Evolutionary conservation across 169 alveolate genomes (phyloP).

Genomic region (Plasmodium relictum): DNA sequence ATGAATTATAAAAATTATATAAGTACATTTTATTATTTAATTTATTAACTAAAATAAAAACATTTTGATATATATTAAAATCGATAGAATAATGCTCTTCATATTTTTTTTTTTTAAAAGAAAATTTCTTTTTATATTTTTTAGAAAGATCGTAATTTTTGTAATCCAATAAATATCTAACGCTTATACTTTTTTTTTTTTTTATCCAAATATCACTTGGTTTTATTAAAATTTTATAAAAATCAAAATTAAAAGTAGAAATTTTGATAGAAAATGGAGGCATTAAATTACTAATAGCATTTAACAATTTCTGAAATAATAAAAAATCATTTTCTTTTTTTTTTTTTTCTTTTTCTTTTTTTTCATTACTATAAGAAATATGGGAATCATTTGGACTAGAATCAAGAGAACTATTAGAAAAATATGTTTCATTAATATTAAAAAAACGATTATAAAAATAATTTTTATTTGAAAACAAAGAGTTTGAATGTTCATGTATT

Average conservation of each 20-base stretch:
- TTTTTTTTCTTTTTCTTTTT: not conserved
- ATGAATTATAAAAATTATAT: conserved; percentile 9
- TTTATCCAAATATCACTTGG: conserved; percentile 77
- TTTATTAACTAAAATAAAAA: conserved; percentile 8
- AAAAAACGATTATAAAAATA: not conserved
- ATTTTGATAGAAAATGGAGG: conserved; percentile 69
- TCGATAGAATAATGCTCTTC: not conserved
- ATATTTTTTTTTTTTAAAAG: conserved; percentile 1
- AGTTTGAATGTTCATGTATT: not conserved
- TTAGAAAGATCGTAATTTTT: not conserved
- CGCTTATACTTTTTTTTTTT: conserved; percentile 61
- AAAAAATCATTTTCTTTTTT: conserved; percentile 40
- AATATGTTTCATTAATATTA: not conserved
- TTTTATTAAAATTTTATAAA: conserved; percentile 46
- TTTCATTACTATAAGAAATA: not conserved
- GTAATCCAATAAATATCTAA: conserved; percentile 54
- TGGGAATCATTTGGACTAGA: not conserved
- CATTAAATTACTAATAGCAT: conserved; percentile 48
- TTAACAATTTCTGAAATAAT: conserved; percentile 53
- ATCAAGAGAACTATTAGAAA: not conserved
- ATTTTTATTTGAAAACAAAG: not conserved
- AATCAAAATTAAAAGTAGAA: conserved; percentile 39
- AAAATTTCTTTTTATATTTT: not conserved
- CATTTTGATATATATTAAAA: conserved; percentile 22
- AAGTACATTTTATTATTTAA: conserved; percentile 28